phyloP scores from a whole-genome alignment of 2,329 filamentous ascomycete genomes.

The Monosporascus sp. region DNA sequence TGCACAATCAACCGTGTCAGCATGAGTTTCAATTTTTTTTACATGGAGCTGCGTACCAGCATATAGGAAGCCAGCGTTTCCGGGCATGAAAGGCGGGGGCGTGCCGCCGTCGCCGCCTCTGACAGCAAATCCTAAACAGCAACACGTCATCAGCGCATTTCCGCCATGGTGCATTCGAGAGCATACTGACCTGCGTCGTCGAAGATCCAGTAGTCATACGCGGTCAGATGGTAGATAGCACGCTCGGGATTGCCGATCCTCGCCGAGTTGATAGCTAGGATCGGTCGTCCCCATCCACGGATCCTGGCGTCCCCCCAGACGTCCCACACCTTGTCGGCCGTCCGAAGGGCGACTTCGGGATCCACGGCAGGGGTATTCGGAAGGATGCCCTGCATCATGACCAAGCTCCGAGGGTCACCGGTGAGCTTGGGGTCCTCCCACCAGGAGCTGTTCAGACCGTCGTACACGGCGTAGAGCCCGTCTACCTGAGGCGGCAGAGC shows the following conservation, averaged over 20 bases:
- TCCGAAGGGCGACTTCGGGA: conserved; percentile 27
- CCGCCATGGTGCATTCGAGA: no score
- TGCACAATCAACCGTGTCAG: conserved; percentile 7
- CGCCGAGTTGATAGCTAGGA: conserved; percentile 41
- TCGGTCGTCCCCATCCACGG: conserved; percentile 42
- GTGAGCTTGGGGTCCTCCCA: conserved; percentile 32
- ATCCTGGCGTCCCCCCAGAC: conserved; percentile 37
- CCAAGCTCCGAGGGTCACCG: conserved; percentile 39
- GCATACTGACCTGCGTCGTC: conserved; percentile 30
- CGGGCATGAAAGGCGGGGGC: conserved; percentile 31
- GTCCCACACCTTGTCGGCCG: conserved; percentile 33
- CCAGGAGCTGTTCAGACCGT: conserved; percentile 41
- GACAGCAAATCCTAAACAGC: conserved; percentile 18
- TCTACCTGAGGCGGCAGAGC: conserved; percentile 38
- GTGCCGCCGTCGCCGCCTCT: conserved; percentile 24
- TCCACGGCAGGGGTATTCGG: conserved; percentile 35
- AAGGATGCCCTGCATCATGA: conserved; percentile 40
- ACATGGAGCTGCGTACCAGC: conserved; percentile 15
- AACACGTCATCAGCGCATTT: neutral
- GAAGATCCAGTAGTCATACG: conserved; percentile 36
- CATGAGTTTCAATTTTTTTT: neutral
- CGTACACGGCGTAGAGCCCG: conserved; percentile 40
- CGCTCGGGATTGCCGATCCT: conserved; percentile 35
- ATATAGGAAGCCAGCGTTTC: conserved; percentile 32
- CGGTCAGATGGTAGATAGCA: conserved; percentile 36